These are phyloP conservation scores for Aspergillus aculeatinus DNA, from an alignment of 2,329 filamentous ascomycete genomes.

Conservation along the genomic window DNA sequence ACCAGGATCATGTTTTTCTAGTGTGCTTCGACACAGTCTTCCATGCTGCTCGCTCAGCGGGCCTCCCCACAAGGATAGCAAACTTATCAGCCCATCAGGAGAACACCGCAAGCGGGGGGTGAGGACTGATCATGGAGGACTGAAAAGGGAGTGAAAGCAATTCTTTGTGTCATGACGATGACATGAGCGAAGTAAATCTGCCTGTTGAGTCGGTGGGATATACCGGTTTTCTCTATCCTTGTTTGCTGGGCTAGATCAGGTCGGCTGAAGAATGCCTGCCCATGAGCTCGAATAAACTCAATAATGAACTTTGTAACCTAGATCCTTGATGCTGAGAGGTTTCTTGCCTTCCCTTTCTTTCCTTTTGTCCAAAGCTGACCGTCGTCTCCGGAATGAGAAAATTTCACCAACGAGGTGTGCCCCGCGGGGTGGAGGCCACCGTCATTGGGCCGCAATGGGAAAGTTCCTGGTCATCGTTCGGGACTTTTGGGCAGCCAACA, in stretches of 20 bases:
- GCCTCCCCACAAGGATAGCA: constrained; percentile 7
- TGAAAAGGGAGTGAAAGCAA: not conserved
- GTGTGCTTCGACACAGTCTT: constrained; percentile 21
- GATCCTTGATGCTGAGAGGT: constrained; percentile 1
- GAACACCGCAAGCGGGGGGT: constrained; percentile 10
- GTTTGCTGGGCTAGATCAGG: not conserved
- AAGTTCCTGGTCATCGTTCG: constrained; percentile 4
- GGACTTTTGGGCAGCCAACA: constrained; percentile 20
- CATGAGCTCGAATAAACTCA: not conserved
- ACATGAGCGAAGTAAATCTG: not conserved
- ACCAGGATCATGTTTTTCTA: constrained; percentile 20
- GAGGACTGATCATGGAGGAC: not conserved
- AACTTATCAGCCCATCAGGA: constrained; percentile 3
- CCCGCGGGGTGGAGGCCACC: constrained; percentile 14
- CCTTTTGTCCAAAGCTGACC: not conserved
- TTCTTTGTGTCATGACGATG: constrained; percentile 1
- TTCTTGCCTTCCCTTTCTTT: not conserved
- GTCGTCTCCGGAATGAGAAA: constrained; percentile 7
- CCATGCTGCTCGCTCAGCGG: constrained; percentile 16
- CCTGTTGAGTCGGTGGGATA: not conserved
- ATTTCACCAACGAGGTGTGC: constrained; percentile 11
- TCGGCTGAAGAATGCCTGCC: not conserved
- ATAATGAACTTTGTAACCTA: not conserved
- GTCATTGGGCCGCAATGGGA: constrained; percentile 19
- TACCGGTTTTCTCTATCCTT: not conserved